A percentile compares a stretch with the other conserved stretches of the same genome.
Evolutionary conservation across 129 eudicot species (phyloP).

Genomic region (Flaveria bidentis): DNA sequence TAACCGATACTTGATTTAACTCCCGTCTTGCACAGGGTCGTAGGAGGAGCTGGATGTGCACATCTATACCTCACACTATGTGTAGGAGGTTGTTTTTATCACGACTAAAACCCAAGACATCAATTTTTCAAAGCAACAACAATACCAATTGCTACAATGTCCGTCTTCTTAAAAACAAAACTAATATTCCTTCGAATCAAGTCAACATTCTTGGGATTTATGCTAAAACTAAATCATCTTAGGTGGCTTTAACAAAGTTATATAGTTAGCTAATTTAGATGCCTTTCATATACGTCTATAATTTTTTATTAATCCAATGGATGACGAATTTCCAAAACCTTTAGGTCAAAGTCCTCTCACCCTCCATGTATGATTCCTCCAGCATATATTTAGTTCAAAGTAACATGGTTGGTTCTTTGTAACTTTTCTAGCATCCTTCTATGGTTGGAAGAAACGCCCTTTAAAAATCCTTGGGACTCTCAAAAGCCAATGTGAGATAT

Average conservation of each 20-base stretch:
- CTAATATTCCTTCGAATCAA: constrained; percentile 32
- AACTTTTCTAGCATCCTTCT: constrained; percentile 46
- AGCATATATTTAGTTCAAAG: constrained; percentile 35
- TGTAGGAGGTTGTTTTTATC: no score
- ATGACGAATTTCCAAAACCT: constrained; percentile 34
- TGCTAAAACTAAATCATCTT: constrained; percentile 33
- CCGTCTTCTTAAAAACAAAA: neutral
- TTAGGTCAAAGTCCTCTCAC: constrained; percentile 51
- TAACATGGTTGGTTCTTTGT: constrained; percentile 37
- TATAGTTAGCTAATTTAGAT: constrained; percentile 34
- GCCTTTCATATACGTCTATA: constrained; percentile 30
- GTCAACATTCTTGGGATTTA: constrained; percentile 39
- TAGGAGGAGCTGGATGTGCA: no score
- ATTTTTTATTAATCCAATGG: constrained; percentile 38
- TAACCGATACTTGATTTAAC: no score
- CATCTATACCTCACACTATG: no score
- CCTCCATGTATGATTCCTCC: constrained; percentile 43
- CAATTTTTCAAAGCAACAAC: no score
- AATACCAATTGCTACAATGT: no score
- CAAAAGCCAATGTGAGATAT: constrained; percentile 28
- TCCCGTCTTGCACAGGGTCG: no score
- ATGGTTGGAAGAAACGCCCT: constrained; percentile 25
- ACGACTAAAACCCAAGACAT: no score
- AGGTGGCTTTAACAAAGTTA: constrained; percentile 40
- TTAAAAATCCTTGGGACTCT: constrained; percentile 34